Conservation (phyloP, 2,329 filamentous ascomycete species). For the Bipolaris gigantea region DNA sequence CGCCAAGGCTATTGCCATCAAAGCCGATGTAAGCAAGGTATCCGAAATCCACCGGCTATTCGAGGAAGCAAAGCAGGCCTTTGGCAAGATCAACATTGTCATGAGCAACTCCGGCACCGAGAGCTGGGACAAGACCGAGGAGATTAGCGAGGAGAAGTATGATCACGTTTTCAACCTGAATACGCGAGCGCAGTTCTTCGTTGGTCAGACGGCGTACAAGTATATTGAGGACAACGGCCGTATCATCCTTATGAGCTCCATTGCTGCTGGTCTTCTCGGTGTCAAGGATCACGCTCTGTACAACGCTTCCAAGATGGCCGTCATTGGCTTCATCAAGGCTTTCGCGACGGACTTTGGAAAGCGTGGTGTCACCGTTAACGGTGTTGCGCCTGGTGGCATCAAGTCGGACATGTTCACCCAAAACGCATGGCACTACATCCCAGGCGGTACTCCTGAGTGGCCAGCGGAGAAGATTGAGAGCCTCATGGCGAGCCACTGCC, state of each 20-base stretch:
- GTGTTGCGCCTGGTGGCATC: constrained; percentile 71
- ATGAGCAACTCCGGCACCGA: constrained; percentile 63
- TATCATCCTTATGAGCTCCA: constrained; percentile 74
- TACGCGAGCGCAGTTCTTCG: constrained; percentile 73
- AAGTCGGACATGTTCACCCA: constrained; percentile 77
- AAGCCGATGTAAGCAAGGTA: constrained; percentile 59
- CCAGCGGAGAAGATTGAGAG: constrained; percentile 54
- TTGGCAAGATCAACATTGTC: constrained; percentile 52
- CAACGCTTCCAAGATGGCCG: constrained; percentile 71
- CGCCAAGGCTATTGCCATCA: constrained; percentile 59
- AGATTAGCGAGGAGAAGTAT: constrained; percentile 70
- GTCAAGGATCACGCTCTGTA: constrained; percentile 73
- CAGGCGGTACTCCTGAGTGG: constrained; percentile 53
- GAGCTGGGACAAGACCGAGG: constrained; percentile 68
- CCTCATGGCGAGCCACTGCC: constrained; percentile 55
- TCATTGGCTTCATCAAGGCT: constrained; percentile 71
- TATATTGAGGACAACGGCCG: constrained; percentile 70
- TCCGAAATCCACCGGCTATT: constrained; percentile 62
- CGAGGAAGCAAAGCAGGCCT: constrained; percentile 47
- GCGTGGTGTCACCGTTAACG: constrained; percentile 70
- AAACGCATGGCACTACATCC: constrained; percentile 60
- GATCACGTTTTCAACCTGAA: constrained; percentile 72
- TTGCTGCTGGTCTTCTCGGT: constrained; percentile 67
- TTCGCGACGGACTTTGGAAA: constrained; percentile 72
- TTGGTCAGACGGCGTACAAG: constrained; percentile 74